Conservation (phyloP, 345 rosid species). For the Stellera chamaejasme region DNA sequence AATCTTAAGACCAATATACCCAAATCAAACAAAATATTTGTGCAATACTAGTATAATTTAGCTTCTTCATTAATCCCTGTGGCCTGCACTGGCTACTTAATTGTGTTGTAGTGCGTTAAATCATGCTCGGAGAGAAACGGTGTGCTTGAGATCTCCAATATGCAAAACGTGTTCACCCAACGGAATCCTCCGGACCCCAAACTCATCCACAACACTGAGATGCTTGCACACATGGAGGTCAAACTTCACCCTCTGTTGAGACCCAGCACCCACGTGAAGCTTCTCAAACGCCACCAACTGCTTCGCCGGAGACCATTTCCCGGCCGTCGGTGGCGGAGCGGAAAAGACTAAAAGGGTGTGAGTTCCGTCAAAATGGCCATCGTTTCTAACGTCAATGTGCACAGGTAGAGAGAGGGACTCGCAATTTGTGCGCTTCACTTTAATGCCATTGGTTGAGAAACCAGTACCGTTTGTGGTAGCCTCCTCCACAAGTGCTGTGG, state of each 20-base stretch:
- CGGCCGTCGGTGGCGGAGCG: constrained; percentile 34
- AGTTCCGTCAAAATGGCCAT: constrained; percentile 55
- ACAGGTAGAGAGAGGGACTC: constrained; percentile 27
- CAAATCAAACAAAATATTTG: too few species aligned
- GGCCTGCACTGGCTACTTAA: too few species aligned
- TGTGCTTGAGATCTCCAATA: constrained; percentile 79
- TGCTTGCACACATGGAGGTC: constrained; percentile 67
- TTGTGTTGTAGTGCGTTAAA: too few species aligned
- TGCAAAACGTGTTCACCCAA: constrained; percentile 65
- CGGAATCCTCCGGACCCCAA: constrained; percentile 84
- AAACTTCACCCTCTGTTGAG: constrained; percentile 34
- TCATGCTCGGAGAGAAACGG: constrained; percentile 47
- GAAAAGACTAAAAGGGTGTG: constrained; percentile 75
- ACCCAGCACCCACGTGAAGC: constrained; percentile 52
- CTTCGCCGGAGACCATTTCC: constrained; percentile 39
- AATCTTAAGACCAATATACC: not conserved
- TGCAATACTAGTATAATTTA: not conserved
- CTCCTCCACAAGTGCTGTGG: constrained; percentile 19
- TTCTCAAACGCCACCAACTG: constrained; percentile 67
- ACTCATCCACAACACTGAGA: constrained; percentile 61
- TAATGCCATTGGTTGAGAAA: constrained; percentile 26
- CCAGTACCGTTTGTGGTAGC: constrained; percentile 28
- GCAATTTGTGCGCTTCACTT: constrained; percentile 54
- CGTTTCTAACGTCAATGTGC: constrained; percentile 60
- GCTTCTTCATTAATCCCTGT: not conserved